phyloP scores from a whole-genome alignment of 768 basidiomycete genomes.

The Neoboletus magnificus region DNA sequence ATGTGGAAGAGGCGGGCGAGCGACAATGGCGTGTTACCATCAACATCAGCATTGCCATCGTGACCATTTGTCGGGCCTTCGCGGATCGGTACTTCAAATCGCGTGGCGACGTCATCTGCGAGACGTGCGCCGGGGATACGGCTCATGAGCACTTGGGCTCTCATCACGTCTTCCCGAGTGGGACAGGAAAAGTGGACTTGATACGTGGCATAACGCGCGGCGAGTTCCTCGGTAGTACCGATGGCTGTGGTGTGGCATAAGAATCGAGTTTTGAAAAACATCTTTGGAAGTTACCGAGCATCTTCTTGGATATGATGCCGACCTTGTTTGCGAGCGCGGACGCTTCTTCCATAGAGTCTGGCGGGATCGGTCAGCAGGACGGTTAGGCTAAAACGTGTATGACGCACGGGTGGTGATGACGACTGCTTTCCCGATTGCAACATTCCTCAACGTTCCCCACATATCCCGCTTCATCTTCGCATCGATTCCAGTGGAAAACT shows the following conservation, averaged over 20 bases:
- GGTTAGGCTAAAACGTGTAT: neutral
- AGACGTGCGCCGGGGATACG: slow-evolving; percentile 59
- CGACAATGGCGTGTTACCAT: slow-evolving; percentile 32
- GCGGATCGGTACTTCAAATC: slow-evolving; percentile 65
- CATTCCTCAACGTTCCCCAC: slow-evolving; percentile 69
- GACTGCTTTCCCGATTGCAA: slow-evolving; percentile 65
- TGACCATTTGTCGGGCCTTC: neutral
- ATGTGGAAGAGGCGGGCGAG: slow-evolving; percentile 58
- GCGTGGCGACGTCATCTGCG: slow-evolving; percentile 72
- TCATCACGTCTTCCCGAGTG: slow-evolving; percentile 54
- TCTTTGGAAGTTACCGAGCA: slow-evolving; percentile 51
- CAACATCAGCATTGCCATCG: neutral
- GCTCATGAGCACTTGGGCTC: slow-evolving; percentile 60
- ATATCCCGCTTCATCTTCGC: slow-evolving; percentile 82
- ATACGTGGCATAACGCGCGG: slow-evolving; percentile 66
- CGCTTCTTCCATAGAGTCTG: slow-evolving; percentile 84
- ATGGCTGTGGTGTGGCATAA: slow-evolving; percentile 44
- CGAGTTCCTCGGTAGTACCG: slow-evolving; percentile 61
- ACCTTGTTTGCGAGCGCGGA: slow-evolving; percentile 74
- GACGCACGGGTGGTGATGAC: slow-evolving; percentile 67
- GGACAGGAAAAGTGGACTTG: slow-evolving; percentile 74
- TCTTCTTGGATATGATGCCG: slow-evolving; percentile 66
- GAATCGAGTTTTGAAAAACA: neutral
- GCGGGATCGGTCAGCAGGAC: neutral
- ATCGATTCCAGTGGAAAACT: slow-evolving; percentile 81